Evolutionary conservation across 2,329 filamentous ascomycete species (phyloP), one percentile per base, ranked within the genome.

Genomic region (Colletotrichum viniferum): DNA sequence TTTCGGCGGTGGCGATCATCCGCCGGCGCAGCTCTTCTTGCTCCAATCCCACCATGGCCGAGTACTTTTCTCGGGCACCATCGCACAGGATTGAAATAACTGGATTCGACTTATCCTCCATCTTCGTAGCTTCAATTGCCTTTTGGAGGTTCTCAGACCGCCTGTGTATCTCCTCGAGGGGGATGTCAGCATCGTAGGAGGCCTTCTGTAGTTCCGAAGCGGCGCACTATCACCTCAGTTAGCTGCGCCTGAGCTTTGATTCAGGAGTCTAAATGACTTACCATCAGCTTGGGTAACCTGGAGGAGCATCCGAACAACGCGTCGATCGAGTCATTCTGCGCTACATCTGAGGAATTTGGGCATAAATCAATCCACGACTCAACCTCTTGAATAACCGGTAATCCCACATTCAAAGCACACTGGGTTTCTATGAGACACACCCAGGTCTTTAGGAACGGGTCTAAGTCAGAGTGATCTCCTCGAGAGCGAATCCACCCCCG

Each of bases 1-100:
- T 73, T 36, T 73, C 70, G 28, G 70, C 70, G 4, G 64, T 73
- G 7, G 70, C 70, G 18, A 73, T 55, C 28, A 67, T 67, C 8
- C 70, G 64, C 32, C 52, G 12, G 12, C 70, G 43, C 9, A 73
- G 63, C 24, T 73, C 70, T n/a, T 73, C 70, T 43, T 73, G 28
- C 26, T 48, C 70, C 64, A 73, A 69, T 16, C 70, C 70, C 18
- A 73, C 32, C 21, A 24, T 69, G 8, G 52, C 43, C 9, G 63
- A 66, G 55, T 62, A 68, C n/a, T 34, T 21, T 34, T 67, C 43
- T 48, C 10, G 18, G 3, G 43, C 18, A 48, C 10, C 43, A n/a
- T 48, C 43, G 6, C 43, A 48, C 9, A 48, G n/a, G 43, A 48
- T 48, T 13, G 43, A 21, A 48, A 48, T 48, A n/a, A 48, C 6